Percentiles rank a stretch among this genome's conserved stretches.
These are phyloP conservation scores for Dillenia suffruticosa DNA, from an alignment of 164 flowering plant genomes.

Conservation along the genomic window DNA sequence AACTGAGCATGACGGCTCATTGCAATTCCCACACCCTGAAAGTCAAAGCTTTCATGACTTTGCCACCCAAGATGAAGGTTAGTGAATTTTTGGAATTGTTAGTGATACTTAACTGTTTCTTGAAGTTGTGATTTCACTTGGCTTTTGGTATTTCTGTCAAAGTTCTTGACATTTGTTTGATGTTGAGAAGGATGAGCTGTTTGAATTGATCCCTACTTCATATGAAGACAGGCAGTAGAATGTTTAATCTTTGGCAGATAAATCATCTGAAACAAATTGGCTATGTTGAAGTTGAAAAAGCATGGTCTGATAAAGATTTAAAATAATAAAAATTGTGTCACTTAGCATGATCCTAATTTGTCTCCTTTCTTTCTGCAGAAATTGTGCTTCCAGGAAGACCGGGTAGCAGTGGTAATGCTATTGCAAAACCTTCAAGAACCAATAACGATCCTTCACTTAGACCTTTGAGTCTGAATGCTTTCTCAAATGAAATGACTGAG, in stretches of 20 bases:
- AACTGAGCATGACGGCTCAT: conserved; percentile 27
- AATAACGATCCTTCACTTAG: conserved; percentile 23
- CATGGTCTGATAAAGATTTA: too few species aligned
- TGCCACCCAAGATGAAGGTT: conserved; percentile 64
- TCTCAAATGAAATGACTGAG: conserved; percentile 27
- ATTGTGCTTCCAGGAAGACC: conserved; percentile 57
- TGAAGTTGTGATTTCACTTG: neutral
- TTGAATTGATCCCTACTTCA: too few species aligned
- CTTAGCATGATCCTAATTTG: neutral
- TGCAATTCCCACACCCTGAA: conserved; percentile 29
- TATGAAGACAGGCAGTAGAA: too few species aligned
- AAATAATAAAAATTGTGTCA: too few species aligned
- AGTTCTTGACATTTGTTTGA: too few species aligned
- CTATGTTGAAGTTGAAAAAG: too few species aligned
- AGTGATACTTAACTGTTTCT: neutral
- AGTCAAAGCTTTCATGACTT: conserved; percentile 40
- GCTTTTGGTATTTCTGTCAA: neutral
- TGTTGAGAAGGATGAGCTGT: too few species aligned
- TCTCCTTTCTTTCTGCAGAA: conserved; percentile 33
- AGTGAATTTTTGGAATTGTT: conserved; percentile 4
- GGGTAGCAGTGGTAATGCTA: conserved; percentile 30
- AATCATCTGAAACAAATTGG: too few species aligned
- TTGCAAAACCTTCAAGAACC: conserved; percentile 24
- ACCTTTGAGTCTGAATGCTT: conserved; percentile 22
- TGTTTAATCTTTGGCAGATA: too few species aligned